Conservation (phyloP, 192 early-diverging fungal genomes). For the Mortierella antarctica region DNA sequence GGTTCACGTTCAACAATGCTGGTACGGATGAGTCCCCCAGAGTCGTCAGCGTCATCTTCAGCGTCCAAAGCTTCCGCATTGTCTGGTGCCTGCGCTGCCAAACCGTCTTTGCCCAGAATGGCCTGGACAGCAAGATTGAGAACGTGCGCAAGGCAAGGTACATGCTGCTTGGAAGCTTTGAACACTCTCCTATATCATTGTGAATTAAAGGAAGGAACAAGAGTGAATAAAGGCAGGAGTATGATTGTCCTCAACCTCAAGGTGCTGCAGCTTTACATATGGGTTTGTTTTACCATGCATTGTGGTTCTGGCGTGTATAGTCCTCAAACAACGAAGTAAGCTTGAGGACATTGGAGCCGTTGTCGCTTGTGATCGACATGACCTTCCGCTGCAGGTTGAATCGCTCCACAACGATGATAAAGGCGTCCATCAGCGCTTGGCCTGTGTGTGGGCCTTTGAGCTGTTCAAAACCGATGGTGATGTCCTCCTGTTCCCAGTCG, state of each 20-base stretch:
- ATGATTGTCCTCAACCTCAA: too few species aligned
- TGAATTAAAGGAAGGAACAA: too few species aligned
- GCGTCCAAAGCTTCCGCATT: constrained; percentile 12
- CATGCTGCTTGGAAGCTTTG: constrained; percentile 15
- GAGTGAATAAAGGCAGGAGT: too few species aligned
- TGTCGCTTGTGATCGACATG: constrained; percentile 27
- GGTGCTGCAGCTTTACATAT: too few species aligned
- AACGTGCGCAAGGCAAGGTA: constrained; percentile 32
- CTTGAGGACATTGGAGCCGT: constrained; percentile 27
- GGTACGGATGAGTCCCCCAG: constrained; percentile 7
- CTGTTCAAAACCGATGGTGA: constrained; percentile 22
- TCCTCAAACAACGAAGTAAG: constrained; percentile 10
- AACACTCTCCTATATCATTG: constrained; percentile 18
- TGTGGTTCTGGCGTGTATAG: neutral
- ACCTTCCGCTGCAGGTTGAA: constrained; percentile 22
- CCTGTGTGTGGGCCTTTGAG: constrained; percentile 18
- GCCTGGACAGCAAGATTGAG: constrained; percentile 30
- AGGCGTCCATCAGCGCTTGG: constrained; percentile 22
- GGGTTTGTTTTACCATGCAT: constrained; percentile 20
- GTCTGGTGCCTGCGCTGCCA: constrained; percentile 14
- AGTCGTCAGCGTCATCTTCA: constrained; percentile 23
- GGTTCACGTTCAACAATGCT: constrained; percentile 9
- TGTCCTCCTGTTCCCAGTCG: constrained; percentile 16
- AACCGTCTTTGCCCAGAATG: constrained; percentile 29
- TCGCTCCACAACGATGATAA: constrained; percentile 14